These are phyloP conservation scores for Penicillium canescens DNA, from an alignment of 495 filamentous ascomycete species.

Conservation along the genomic window DNA sequence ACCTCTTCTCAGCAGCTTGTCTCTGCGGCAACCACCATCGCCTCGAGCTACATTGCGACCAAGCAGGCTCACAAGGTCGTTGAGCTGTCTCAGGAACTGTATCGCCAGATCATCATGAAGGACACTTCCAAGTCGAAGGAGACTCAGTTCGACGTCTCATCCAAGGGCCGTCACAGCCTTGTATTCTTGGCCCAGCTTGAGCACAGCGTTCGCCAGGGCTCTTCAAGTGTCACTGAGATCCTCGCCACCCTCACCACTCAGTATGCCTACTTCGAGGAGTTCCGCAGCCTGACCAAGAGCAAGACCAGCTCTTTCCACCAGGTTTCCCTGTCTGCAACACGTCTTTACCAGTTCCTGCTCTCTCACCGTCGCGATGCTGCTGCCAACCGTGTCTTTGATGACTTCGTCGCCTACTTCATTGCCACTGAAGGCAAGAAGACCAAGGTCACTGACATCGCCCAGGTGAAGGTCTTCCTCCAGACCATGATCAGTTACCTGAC, in stretches of 20 bases:
- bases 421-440: slow-evolving; percentile 32
- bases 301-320: slow-evolving; percentile 32
- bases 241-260: slow-evolving; percentile 35
- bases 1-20: slow-evolving; percentile 28
- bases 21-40: slow-evolving; percentile 33
- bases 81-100: slow-evolving; percentile 34
- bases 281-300: slow-evolving; percentile 27
- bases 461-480: slow-evolving; percentile 29
- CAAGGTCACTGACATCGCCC: slow-evolving; percentile 21
- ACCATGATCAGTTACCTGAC: slow-evolving; percentile 34
- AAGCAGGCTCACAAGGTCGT: slow-evolving; percentile 30
- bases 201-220: slow-evolving; percentile 29
- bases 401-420: slow-evolving; percentile 30
- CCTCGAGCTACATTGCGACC: slow-evolving; percentile 31
- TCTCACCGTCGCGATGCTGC: slow-evolving; percentile 21
- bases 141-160: slow-evolving; percentile 24
- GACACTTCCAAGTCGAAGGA: slow-evolving; percentile 22
- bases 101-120: slow-evolving; percentile 36
- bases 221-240: slow-evolving; percentile 36
- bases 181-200: slow-evolving; percentile 41
- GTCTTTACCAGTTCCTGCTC: slow-evolving; percentile 34
- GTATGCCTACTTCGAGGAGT: slow-evolving; percentile 40
- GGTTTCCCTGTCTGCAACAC: slow-evolving; percentile 25
- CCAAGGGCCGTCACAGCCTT: slow-evolving; percentile 35
- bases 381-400: slow-evolving; percentile 23